Percentiles rank a stretch among this genome's conserved stretches.
Conservation (phyloP, 2,329 filamentous ascomycete species). For the Trichoderma endophyticum region DNA sequence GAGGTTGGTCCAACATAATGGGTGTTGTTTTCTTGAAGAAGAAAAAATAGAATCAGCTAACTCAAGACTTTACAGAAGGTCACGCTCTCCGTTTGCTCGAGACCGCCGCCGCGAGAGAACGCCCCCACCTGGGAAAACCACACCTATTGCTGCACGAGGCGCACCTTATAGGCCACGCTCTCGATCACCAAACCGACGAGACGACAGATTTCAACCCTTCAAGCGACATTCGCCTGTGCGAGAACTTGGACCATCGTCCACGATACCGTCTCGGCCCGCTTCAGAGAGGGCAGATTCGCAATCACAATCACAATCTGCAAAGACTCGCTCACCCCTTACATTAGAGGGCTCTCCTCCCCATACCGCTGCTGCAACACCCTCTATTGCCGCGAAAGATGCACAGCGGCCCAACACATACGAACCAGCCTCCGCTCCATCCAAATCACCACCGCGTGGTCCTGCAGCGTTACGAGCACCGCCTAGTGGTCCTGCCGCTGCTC, state of each 20-base stretch:
- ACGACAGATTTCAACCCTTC: conserved; percentile 41
- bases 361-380: conserved; percentile 22
- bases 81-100: conserved; percentile 51
- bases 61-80: conserved; percentile 44
- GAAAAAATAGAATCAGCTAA: conserved; percentile 22
- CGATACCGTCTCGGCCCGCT: conserved; percentile 48
- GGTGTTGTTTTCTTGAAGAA: not conserved
- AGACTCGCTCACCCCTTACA: conserved; percentile 46
- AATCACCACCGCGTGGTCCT: conserved; percentile 54
- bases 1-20: conserved; percentile 29
- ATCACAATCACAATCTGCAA: conserved; percentile 43
- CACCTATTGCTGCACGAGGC: conserved; percentile 33
- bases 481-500: conserved; percentile 39
- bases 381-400: conserved; percentile 29
- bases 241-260: conserved; percentile 49
- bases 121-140: conserved; percentile 30
- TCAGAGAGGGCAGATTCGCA: conserved; percentile 55
- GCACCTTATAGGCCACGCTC: conserved; percentile 53
- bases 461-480: conserved; percentile 52
- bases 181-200: conserved; percentile 49
- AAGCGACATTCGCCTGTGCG: conserved; percentile 48
- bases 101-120: conserved; percentile 42
- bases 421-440: conserved; percentile 28
- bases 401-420: conserved; percentile 30
- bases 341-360: conserved; percentile 40